A percentile compares a stretch with the other conserved stretches of the same genome.
These are phyloP conservation scores for Aegilops longissima DNA, from an alignment of 176 grass and related monocot genomes.

Conservation along the genomic window DNA sequence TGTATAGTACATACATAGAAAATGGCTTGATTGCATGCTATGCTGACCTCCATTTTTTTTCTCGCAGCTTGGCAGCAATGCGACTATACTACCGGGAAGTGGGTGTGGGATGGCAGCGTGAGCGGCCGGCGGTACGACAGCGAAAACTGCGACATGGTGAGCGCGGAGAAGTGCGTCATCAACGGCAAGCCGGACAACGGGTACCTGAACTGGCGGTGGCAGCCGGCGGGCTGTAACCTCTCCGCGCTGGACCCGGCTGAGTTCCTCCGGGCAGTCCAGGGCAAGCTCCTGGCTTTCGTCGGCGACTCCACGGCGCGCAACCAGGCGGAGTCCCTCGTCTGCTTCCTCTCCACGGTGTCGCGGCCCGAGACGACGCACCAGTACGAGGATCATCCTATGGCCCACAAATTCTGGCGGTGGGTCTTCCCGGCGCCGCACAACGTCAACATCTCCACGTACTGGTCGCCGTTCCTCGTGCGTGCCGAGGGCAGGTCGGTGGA, in stretches of 20 bases:
- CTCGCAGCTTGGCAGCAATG: constrained; percentile 12
- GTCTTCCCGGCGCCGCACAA: constrained; percentile 16
- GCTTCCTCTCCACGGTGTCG: constrained; percentile 22
- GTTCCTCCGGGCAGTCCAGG: neutral
- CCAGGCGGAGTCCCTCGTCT: constrained; percentile 43
- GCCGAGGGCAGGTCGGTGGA: constrained; percentile 27
- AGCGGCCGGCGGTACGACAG: constrained; percentile 29
- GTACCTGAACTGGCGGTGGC: constrained; percentile 45
- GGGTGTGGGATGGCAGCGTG: constrained; percentile 17
- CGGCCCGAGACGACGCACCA: constrained; percentile 6
- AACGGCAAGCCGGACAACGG: constrained; percentile 38
- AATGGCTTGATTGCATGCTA: neutral
- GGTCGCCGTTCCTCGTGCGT: constrained; percentile 42
- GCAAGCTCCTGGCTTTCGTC: constrained; percentile 26
- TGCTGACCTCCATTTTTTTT: neutral
- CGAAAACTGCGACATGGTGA: constrained; percentile 37
- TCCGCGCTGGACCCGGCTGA: constrained; percentile 8
- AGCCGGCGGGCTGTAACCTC: constrained; percentile 12
- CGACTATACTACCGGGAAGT: constrained; percentile 2
- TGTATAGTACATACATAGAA: no score
- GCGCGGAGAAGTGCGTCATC: constrained; percentile 36
- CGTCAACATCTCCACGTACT: constrained; percentile 38
- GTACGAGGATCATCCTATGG: constrained; percentile 4
- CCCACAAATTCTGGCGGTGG: constrained; percentile 40
- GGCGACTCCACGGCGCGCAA: constrained; percentile 44